Evolutionary conservation across 2,329 filamentous ascomycete species (phyloP).

Genomic region (Diaporthe vaccinii): DNA sequence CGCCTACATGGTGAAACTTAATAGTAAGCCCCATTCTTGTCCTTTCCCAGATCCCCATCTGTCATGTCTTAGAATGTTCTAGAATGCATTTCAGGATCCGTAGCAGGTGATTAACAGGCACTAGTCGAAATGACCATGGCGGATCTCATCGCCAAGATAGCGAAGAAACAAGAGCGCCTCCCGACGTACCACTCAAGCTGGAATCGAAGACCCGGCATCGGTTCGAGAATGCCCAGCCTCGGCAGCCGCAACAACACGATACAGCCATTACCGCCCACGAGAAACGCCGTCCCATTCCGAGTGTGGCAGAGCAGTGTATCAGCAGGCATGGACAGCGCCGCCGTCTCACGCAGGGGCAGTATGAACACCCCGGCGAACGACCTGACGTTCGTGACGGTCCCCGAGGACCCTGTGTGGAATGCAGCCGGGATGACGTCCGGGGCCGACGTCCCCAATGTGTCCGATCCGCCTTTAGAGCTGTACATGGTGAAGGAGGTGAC

Average conservation of each 20-base stretch:
- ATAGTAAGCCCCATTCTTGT: background rate
- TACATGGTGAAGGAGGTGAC: constrained; percentile 33
- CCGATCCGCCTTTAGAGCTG: constrained; percentile 7
- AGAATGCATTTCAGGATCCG: background rate
- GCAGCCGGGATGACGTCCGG: background rate
- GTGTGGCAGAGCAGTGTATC: constrained; percentile 12
- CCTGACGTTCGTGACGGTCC: background rate
- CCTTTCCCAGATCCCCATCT: background rate
- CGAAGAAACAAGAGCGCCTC: constrained; percentile 26
- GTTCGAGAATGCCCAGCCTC: background rate
- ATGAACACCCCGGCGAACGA: background rate
- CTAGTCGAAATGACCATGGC: constrained; percentile 60
- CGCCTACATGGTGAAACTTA: constrained; percentile 60
- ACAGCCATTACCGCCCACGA: constrained; percentile 4
- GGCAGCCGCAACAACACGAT: constrained; percentile 8
- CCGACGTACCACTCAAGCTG: constrained; percentile 10
- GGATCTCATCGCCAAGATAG: constrained; percentile 56
- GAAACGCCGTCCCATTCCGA: constrained; percentile 26
- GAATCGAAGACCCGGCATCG: background rate
- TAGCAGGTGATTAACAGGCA: background rate
- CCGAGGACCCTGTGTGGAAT: background rate
- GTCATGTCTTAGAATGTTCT: background rate
- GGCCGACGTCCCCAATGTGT: background rate
- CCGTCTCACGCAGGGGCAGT: constrained; percentile 2
- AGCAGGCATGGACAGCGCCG: constrained; percentile 4